Evolutionary conservation across 108 stramenopile genomes (phyloP).

Genomic region (Cyclotella sp.): DNA sequence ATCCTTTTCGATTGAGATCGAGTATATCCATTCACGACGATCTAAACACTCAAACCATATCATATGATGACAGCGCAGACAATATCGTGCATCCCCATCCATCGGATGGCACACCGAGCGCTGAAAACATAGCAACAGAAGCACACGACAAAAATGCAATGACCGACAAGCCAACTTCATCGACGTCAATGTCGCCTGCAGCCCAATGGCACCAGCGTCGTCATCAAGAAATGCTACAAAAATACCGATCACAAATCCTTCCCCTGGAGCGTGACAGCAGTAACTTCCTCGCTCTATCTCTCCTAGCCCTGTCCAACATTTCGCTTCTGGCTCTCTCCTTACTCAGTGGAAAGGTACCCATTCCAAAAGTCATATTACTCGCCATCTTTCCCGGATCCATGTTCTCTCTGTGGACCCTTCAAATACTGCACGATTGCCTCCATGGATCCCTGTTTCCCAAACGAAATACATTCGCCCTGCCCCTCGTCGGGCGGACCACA

Average conservation of each 20-base stretch:
- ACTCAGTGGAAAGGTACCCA: constrained; percentile 34
- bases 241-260: constrained; percentile 61
- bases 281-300: constrained; percentile 56
- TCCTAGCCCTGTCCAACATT: constrained; percentile 61
- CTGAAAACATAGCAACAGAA: too few species aligned
- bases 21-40: neutral
- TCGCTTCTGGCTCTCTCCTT: constrained; percentile 56
- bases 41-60: neutral
- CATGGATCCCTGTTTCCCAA: constrained; percentile 71
- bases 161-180: neutral
- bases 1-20: neutral
- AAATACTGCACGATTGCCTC: constrained; percentile 72
- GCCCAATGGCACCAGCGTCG: constrained; percentile 76
- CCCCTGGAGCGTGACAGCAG: constrained; percentile 61
- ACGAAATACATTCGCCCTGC: neutral
- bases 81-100: neutral
- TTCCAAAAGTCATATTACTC: constrained; percentile 36
- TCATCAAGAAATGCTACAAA: constrained; percentile 66
- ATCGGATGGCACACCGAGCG: too few species aligned
- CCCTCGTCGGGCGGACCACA: constrained; percentile 27
- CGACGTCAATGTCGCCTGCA: constrained; percentile 46
- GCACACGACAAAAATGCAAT: neutral
- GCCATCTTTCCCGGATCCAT: constrained; percentile 74
- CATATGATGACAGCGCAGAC: neutral
- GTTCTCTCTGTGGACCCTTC: constrained; percentile 76